These are phyloP conservation scores for Phyllostachys edulis DNA, from an alignment of 176 grass and related monocot genomes.

Conservation along the genomic window DNA sequence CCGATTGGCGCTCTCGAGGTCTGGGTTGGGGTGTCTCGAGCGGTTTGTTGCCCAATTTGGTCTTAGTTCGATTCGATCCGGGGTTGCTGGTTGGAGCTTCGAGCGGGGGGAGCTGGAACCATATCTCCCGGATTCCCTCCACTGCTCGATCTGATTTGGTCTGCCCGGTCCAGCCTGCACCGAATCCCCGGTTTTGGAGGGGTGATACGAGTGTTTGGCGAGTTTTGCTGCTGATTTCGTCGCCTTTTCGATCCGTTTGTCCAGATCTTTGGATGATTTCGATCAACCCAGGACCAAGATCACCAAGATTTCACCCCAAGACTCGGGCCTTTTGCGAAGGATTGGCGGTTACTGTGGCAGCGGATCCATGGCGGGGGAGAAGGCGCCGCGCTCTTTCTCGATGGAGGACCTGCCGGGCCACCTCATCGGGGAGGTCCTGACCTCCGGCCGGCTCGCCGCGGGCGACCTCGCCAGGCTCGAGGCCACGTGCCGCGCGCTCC, in stretches of 20 bases:
- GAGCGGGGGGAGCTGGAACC: background rate
- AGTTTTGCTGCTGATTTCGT: background rate
- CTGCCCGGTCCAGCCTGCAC: background rate
- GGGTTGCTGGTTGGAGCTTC: background rate
- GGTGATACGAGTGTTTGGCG: background rate
- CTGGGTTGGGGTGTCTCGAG: background rate
- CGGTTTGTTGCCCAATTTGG: background rate
- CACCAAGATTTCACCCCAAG: background rate
- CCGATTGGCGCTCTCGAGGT: background rate
- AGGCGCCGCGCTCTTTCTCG: constrained; percentile 52
- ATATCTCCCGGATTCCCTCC: background rate
- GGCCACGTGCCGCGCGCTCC: constrained; percentile 73
- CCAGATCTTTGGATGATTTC: constrained; percentile 46
- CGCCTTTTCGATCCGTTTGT: constrained; percentile 29
- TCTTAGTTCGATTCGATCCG: background rate
- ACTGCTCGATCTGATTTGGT: constrained; percentile 9
- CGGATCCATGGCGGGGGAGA: constrained; percentile 54
- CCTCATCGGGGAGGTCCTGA: constrained; percentile 79
- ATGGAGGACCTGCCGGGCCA: constrained; percentile 88
- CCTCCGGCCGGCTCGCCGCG: constrained; percentile 58
- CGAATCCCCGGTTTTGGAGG: background rate
- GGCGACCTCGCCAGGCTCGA: constrained; percentile 76
- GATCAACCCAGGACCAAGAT: constrained; percentile 31
- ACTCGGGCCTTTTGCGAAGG: background rate
- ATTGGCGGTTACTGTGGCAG: background rate